phyloP scores from a whole-genome alignment of 345 rosid species.

The Eucalyptus marginata region DNA sequence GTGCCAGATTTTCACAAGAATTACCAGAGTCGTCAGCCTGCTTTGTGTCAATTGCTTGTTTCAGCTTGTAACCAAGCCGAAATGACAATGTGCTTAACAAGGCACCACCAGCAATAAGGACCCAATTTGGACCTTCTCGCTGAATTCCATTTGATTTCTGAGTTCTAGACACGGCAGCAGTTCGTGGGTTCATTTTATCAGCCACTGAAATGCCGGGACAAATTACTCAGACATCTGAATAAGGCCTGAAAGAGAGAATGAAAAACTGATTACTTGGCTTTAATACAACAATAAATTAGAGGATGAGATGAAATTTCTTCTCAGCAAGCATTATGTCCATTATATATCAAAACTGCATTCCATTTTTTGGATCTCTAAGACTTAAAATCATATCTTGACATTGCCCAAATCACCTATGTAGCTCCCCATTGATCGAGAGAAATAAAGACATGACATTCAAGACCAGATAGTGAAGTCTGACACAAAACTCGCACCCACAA shows the following conservation, averaged over 20 bases:
- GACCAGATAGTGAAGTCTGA: neutral
- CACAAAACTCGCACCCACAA: neutral
- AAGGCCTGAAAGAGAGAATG: slow-evolving; percentile 27
- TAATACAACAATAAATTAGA: neutral
- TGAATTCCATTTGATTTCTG: slow-evolving; percentile 30
- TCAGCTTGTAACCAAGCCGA: slow-evolving; percentile 86
- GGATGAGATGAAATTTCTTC: neutral
- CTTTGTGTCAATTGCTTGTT: slow-evolving; percentile 54
- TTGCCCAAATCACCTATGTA: neutral
- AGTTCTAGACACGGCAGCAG: slow-evolving; percentile 33
- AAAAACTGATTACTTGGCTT: neutral
- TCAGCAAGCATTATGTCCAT: neutral
- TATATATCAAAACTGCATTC: neutral
- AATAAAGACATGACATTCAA: neutral
- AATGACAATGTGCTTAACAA: slow-evolving; percentile 84
- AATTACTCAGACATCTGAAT: slow-evolving; percentile 26
- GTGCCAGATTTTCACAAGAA: neutral
- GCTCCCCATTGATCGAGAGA: neutral
- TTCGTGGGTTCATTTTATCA: slow-evolving; percentile 54
- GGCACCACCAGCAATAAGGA: slow-evolving; percentile 90
- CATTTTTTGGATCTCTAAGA: neutral
- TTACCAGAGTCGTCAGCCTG: slow-evolving; percentile 28
- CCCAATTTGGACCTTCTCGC: slow-evolving; percentile 79
- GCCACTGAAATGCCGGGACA: neutral
- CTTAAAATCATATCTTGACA: neutral